A percentile compares a stretch with the other conserved stretches of the same genome.
phyloP scores from a whole-genome alignment of 495 filamentous ascomycete species.

The Achaetomiella virescens region DNA sequence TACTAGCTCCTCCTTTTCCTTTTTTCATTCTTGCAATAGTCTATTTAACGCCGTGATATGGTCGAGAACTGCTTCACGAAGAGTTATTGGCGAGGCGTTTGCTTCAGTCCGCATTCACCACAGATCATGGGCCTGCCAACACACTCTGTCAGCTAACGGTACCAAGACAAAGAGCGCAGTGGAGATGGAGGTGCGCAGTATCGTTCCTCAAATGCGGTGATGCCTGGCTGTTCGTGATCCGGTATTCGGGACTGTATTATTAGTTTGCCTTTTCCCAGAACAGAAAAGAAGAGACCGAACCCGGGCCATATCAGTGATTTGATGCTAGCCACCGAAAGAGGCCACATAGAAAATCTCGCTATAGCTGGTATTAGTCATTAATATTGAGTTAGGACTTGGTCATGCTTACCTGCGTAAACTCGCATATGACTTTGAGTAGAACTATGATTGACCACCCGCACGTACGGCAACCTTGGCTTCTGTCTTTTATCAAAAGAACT shows the following conservation, averaged over 20 bases:
- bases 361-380: no score
- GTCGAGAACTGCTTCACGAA: no score
- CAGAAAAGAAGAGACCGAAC: no score
- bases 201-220: slow-evolving; percentile 17
- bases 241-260: not conserved
- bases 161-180: not conserved
- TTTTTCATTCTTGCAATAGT: no score
- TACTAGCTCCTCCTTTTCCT: no score
- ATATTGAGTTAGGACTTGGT: no score
- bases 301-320: slow-evolving; percentile 12
- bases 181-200: not conserved
- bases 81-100: not conserved
- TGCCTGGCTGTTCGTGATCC: not conserved
- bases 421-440: not conserved
- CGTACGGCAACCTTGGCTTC: no score
- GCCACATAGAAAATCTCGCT: slow-evolving; percentile 15
- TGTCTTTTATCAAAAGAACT: no score
- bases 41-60: no score
- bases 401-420: slow-evolving; percentile 2
- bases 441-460: not conserved
- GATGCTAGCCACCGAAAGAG: slow-evolving; percentile 15
- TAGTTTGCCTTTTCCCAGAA: no score
- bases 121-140: not conserved
- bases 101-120: slow-evolving; percentile 4
- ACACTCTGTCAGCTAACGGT: not conserved